Evolutionary conservation across 2,329 filamentous ascomycete genomes (phyloP), one percentile per base, ranked within the genome.

Genomic region (Cladophialophora yegresii): DNA sequence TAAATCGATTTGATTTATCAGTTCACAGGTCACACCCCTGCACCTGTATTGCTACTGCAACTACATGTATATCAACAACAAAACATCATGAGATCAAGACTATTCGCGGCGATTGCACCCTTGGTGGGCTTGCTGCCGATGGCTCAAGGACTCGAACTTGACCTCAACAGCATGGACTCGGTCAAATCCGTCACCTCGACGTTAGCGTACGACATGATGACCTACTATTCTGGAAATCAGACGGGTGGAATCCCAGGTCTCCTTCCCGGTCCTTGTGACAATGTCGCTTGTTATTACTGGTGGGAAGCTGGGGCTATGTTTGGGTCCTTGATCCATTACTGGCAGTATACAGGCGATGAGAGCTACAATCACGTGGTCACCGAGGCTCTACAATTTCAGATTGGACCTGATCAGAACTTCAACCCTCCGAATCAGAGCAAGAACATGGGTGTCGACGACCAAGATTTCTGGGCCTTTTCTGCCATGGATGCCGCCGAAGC

Each of bases 401-500:
- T 74, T 3, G 77, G 77, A 6, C 70, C 73, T 9, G 73, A 74
- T 20, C 72, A 71, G 3, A 75, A 77, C 6, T 80, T 76, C 61
- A 78, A 79, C 73, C 78, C 78, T 1, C 69, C 71, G 12, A 79
- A 79, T 61, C 78, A 79, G 60, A 77, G 73, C 22, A 74, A 74
- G 57, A 78, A 76, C 0, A 76, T 81, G 66, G 71, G 70, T 51
- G 70, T 72, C 33, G 71, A 73, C 43, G 71, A 73, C 60, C 71
- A 72, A 65, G 72, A 54, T 47, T 77, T 74, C 59, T 78, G 77
- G 77, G 77, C 69, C 1, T 73, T 78, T 62, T 71, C 76, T 9
- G 76, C 75, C 43, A 73, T 77, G 71, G 65, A 74, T 30, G 76
- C 76, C 13, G 76, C 75, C 2, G 76, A 77, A 61, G 72, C 74